These are phyloP conservation scores for Colletotrichum lupini DNA, from an alignment of 2,329 filamentous ascomycete species.

Conservation along the genomic window DNA sequence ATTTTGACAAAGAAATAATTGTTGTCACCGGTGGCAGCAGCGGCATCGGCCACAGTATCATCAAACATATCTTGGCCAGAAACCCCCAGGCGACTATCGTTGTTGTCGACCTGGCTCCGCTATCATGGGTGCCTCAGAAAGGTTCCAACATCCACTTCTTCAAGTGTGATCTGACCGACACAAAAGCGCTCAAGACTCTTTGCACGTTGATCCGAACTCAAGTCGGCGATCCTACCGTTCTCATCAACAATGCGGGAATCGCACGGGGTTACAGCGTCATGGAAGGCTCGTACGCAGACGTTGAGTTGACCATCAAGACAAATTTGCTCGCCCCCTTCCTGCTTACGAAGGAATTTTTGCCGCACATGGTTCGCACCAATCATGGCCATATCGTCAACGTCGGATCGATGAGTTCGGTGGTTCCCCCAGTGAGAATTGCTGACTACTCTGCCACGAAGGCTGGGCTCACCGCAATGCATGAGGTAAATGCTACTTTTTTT, in stretches of 20 bases:
- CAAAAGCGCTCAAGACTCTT: constrained; percentile 41
- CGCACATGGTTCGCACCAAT: constrained; percentile 65
- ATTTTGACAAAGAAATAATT: constrained; percentile 54
- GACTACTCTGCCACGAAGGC: constrained; percentile 70
- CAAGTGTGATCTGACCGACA: constrained; percentile 51
- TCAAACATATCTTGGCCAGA: constrained; percentile 41
- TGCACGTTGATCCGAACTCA: constrained; percentile 44
- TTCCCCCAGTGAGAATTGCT: constrained; percentile 64
- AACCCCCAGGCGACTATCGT: constrained; percentile 44
- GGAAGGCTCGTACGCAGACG: constrained; percentile 43
- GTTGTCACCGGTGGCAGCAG: constrained; percentile 57
- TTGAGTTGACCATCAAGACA: constrained; percentile 44
- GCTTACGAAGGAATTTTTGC: constrained; percentile 68
- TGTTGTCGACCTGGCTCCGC: constrained; percentile 47
- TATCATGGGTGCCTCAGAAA: constrained; percentile 42
- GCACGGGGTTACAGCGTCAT: constrained; percentile 42
- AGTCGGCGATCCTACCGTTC: constrained; percentile 50
- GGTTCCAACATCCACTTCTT: constrained; percentile 44
- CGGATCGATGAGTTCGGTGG: constrained; percentile 66
- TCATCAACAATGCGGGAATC: constrained; percentile 50
- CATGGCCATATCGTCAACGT: constrained; percentile 75
- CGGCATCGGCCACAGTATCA: constrained; percentile 53
- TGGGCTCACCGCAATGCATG: constrained; percentile 44
- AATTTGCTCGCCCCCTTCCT: constrained; percentile 72
- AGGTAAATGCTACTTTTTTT: constrained; percentile 33